These are phyloP conservation scores for Casuarina glauca DNA, from an alignment of 306 rosid genomes.

Conservation along the genomic window DNA sequence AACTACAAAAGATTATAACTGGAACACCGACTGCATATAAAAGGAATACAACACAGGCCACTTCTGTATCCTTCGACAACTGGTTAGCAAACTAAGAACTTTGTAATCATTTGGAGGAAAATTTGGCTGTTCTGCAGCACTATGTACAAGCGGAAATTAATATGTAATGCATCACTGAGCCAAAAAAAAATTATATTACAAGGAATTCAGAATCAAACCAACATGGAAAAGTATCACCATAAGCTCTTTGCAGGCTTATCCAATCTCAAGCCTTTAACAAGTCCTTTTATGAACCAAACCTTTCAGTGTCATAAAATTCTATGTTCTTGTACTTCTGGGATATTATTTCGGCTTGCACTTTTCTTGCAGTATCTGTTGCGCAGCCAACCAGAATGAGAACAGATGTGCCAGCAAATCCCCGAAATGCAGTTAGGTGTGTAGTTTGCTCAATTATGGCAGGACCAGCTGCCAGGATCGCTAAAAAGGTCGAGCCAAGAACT, in stretches of 20 bases:
- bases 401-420: slow-evolving; percentile 97
- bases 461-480: slow-evolving; percentile 91
- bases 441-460: slow-evolving; percentile 85
- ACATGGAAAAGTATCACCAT: neutral
- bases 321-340: slow-evolving; percentile 94
- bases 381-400: slow-evolving; percentile 97
- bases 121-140: slow-evolving; percentile 21
- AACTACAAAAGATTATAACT: neutral
- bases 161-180: neutral
- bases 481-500: slow-evolving; percentile 87
- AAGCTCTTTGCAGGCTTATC: slow-evolving; percentile 1
- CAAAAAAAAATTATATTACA: neutral
- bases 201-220: neutral
- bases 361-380: slow-evolving; percentile 93
- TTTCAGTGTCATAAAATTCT: slow-evolving; percentile 80
- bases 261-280: slow-evolving; percentile 18
- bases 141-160: slow-evolving; percentile 43
- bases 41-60: neutral
- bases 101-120: neutral
- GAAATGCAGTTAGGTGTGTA: slow-evolving; percentile 85
- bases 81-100: neutral
- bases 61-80: neutral
- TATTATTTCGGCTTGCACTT: slow-evolving; percentile 91
- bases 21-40: neutral
- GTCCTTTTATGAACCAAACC: slow-evolving; percentile 42